These are phyloP conservation scores for Colletotrichum eleusines DNA, from an alignment of 2,329 filamentous ascomycete species.

Conservation along the genomic window DNA sequence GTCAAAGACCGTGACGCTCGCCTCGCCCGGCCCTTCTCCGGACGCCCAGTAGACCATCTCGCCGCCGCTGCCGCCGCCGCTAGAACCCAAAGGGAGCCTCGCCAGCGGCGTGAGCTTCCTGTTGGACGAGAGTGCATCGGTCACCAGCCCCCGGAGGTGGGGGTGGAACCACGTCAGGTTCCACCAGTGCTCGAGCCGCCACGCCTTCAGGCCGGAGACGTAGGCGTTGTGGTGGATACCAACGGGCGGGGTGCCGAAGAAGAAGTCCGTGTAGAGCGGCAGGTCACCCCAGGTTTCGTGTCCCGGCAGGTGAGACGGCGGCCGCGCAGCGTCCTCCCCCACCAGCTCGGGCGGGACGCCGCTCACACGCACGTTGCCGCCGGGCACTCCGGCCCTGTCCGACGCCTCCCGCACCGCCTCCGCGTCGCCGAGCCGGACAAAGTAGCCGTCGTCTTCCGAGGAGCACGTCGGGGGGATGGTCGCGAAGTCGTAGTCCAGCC, in stretches of 20 bases:
- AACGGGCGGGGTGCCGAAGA: constrained; percentile 52
- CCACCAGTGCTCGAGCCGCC: constrained; percentile 52
- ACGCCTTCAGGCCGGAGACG: constrained; percentile 49
- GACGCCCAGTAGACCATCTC: constrained; percentile 46
- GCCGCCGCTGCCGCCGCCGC: constrained; percentile 1
- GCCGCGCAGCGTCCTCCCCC: constrained; percentile 26
- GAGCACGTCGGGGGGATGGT: constrained; percentile 54
- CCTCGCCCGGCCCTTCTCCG: constrained; percentile 38
- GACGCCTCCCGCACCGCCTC: constrained; percentile 45
- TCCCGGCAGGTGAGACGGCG: constrained; percentile 32
- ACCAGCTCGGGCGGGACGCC: constrained; percentile 48
- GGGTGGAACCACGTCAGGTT: constrained; percentile 53
- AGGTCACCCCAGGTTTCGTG: constrained; percentile 48
- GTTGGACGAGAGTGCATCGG: constrained; percentile 44
- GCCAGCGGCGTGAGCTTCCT: constrained; percentile 44
- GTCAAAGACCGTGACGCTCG: constrained; percentile 44
- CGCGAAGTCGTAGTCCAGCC: constrained; percentile 54
- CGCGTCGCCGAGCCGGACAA: constrained; percentile 48
- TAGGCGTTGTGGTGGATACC: constrained; percentile 56
- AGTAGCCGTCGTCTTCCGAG: constrained; percentile 53
- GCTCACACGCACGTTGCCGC: constrained; percentile 46
- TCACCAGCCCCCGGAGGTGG: constrained; percentile 49
- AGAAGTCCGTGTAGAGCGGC: constrained; percentile 54
- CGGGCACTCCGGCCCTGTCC: constrained; percentile 49
- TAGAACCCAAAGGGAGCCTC: constrained; percentile 28